Base-by-base conservation (phyloP, 768 basidiomycete species). In the Boletus pseudo-olivaceus region DNA sequence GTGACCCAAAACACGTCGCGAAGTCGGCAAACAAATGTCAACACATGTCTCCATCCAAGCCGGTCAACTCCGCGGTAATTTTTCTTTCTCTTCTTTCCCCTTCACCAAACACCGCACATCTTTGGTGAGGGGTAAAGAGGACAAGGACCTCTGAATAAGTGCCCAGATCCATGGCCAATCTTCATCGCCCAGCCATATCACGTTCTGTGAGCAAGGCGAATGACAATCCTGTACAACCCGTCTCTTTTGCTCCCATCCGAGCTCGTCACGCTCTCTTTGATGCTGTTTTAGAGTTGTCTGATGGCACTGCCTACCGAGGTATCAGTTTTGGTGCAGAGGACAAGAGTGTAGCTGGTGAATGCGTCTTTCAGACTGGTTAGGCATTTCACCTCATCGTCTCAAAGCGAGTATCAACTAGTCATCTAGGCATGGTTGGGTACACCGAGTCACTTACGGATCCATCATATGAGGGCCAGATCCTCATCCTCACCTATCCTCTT, bases 311-410 rank as follows among this genome's bases (percentile, higher is more conserved):
- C 1, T 91, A 84, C 65, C 78, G 88, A 53, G 97, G 97, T 34
- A 85, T 90, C 69, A 93, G 89, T 66, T 98, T 99, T 67, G 97
- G 97, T 65, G 93, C 93, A 5, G 82, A 92, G 63, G 83, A 81
- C 43, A 95, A 93, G 74, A 94, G 91, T 67, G 80, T 96, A 32
- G 82, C 96, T 17, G 97, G 97, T 63, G 97, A 99, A 82, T 98
- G 97, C 72, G 97, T 99, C 67, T 99, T 99, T 76, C 96, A 98
- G 77, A 99, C 97, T 38, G 97, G 97, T 95, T 66, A 70, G 87
- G 62, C 65, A 43, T 58, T 48, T 53, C 47, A 55, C 23, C 20
- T 54, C 27, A 49, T 56, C 35, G 40, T 47, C 32, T 39, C 42
- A 38, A 23, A 51, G 49, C 48, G 46, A 42, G 47, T 53, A 60